Evolutionary conservation across 768 basidiomycete genomes (phyloP).

Genomic region (Suillus weaverae): DNA sequence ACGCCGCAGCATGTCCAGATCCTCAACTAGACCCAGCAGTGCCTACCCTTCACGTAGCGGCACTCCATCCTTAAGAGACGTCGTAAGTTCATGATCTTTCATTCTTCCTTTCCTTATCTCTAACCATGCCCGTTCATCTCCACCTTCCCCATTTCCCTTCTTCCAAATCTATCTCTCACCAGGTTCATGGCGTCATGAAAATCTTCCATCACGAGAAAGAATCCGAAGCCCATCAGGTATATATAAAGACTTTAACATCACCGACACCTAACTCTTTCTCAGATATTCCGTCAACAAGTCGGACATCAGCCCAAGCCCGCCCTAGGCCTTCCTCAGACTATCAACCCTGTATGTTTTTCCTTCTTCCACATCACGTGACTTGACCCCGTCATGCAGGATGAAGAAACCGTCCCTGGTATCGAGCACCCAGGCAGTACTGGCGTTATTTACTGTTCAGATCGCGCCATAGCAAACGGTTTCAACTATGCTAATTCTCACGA

Average conservation of each 20-base stretch:
- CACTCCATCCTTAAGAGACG: conserved; percentile 43
- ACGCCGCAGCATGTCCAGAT: conserved; percentile 22
- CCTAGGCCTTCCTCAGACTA: conserved; percentile 54
- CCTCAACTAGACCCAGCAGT: conserved; percentile 28
- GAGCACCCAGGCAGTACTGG: conserved; percentile 67
- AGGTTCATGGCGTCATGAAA: conserved; percentile 70
- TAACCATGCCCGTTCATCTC: conserved; percentile 23
- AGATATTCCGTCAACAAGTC: conserved; percentile 76
- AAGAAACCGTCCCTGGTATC: conserved; percentile 89
- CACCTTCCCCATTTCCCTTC: conserved; percentile 28
- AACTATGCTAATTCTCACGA: conserved; percentile 72
- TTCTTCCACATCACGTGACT: conserved; percentile 2
- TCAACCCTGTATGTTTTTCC: conserved; percentile 57
- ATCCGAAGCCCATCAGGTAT: conserved; percentile 84
- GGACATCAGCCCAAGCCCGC: conserved; percentile 69
- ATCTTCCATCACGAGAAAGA: conserved; percentile 75
- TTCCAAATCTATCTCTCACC: conserved; percentile 33
- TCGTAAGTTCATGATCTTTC: conserved; percentile 31
- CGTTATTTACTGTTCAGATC: conserved; percentile 87
- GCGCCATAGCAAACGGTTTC: conserved; percentile 96
- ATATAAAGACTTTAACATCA: neutral
- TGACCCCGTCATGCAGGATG: conserved; percentile 48
- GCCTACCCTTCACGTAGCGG: conserved; percentile 37
- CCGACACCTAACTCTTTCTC: conserved; percentile 13
- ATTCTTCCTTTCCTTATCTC: neutral